phyloP scores from a whole-genome alignment of 2,329 filamentous ascomycete species.

The Penicillium janthinellum region DNA sequence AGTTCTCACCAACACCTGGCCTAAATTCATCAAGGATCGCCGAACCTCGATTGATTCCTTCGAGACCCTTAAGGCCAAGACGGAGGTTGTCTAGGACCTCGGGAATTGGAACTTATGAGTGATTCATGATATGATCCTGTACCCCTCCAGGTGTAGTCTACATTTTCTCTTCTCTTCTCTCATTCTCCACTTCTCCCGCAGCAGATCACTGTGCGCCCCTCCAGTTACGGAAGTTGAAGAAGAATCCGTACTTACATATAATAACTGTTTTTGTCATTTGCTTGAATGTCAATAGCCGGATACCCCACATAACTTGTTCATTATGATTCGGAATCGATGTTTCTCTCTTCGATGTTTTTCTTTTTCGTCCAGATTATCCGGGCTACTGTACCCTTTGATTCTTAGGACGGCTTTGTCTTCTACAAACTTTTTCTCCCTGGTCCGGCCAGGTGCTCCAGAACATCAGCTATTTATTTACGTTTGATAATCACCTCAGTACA shows the following conservation, averaged over 20 bases:
- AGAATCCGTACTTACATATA: constrained; percentile 1
- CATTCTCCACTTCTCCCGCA: background rate
- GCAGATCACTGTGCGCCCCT: background rate
- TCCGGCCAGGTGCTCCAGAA: background rate
- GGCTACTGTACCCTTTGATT: background rate
- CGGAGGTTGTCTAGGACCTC: constrained; percentile 1
- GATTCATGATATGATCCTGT: background rate
- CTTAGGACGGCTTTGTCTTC: background rate
- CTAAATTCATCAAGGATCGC: constrained; percentile 37
- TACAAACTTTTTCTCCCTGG: background rate
- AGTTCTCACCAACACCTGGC: constrained; percentile 70
- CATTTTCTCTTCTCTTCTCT: background rate
- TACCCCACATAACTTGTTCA: constrained; percentile 1
- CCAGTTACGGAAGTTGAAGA: constrained; percentile 1
- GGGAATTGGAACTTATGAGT: background rate
- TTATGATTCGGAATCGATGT: background rate
- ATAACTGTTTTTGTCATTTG: background rate
- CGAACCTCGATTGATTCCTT: constrained; percentile 8
- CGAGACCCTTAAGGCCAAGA: background rate
- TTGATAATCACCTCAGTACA: background rate
- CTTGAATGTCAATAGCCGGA: constrained; percentile 1
- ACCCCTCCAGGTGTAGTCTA: background rate
- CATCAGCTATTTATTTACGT: background rate
- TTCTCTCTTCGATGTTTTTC: background rate
- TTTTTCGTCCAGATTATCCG: background rate